phyloP scores from a whole-genome alignment of 768 basidiomycete species.

The Inosperma sp. region DNA sequence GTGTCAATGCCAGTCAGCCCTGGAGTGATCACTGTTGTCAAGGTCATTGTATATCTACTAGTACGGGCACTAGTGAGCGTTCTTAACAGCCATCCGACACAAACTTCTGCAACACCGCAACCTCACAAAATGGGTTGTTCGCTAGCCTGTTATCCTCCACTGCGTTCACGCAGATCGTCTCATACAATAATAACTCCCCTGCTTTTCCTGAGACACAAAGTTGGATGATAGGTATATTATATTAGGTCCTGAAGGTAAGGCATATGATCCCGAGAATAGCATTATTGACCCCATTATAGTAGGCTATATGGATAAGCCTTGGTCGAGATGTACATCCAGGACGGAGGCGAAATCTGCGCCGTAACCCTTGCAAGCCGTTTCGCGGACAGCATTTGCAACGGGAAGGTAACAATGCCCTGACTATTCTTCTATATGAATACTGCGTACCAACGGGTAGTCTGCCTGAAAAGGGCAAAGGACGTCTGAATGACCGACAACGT shows the following conservation, averaged over 20 bases:
- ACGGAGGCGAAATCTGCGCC: slow-evolving; percentile 7
- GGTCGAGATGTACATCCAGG: slow-evolving; percentile 7
- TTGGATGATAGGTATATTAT: slow-evolving; percentile 6
- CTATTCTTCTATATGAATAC: slow-evolving; percentile 9
- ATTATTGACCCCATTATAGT: slow-evolving; percentile 11
- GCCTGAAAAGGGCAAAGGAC: slow-evolving; percentile 2
- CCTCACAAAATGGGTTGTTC: slow-evolving; percentile 1
- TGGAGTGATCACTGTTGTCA: too few species aligned
- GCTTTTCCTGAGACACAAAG: slow-evolving; percentile 11
- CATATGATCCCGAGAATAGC: slow-evolving; percentile 6
- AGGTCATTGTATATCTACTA: too few species aligned
- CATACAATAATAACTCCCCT: slow-evolving; percentile 8
- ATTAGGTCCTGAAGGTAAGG: slow-evolving; percentile 1
- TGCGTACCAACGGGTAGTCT: slow-evolving; percentile 6
- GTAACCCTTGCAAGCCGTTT: slow-evolving; percentile 4
- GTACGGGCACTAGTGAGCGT: background rate
- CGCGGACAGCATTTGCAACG: background rate
- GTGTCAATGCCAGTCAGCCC: too few species aligned
- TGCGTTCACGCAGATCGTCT: slow-evolving; percentile 10
- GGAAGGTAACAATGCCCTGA: slow-evolving; percentile 11
- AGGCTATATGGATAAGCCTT: slow-evolving; percentile 12
- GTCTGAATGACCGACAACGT: background rate
- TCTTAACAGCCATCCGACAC: slow-evolving; percentile 13
- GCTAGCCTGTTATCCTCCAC: slow-evolving; percentile 4
- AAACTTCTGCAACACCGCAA: background rate